Conservation (phyloP, 139 green algal species). For the Astrephomene gubernaculifera region DNA sequence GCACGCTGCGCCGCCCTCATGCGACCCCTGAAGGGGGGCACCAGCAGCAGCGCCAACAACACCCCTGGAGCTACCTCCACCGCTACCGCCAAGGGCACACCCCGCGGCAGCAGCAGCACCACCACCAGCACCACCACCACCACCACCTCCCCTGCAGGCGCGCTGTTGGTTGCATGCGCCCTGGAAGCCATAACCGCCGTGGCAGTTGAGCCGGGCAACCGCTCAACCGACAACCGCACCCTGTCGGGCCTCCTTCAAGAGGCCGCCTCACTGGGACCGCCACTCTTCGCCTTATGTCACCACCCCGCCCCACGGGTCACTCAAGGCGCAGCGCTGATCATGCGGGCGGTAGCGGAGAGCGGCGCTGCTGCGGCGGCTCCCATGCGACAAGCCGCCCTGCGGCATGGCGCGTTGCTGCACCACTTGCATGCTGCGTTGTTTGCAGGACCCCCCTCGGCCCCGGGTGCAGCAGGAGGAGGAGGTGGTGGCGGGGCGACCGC, state of each 20-base stretch:
- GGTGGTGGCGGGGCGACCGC: not conserved
- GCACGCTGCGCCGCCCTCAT: slow-evolving; percentile 32
- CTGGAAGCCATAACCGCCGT: slow-evolving; percentile 56
- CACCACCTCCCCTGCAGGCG: not conserved
- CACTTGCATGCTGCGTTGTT: slow-evolving; percentile 79
- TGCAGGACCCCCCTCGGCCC: slow-evolving; percentile 21
- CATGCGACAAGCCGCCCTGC: slow-evolving; percentile 86
- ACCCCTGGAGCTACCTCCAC: not conserved
- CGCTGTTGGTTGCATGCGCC: slow-evolving; percentile 35
- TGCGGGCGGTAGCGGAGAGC: slow-evolving; percentile 82
- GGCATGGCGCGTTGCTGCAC: slow-evolving; percentile 84
- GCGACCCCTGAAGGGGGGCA: slow-evolving; percentile 26
- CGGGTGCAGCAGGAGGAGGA: not conserved
- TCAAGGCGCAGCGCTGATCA: slow-evolving; percentile 78
- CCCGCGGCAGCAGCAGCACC: not conserved
- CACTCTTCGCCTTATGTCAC: slow-evolving; percentile 84
- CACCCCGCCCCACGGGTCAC: slow-evolving; percentile 76
- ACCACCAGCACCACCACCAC: not conserved
- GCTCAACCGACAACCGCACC: slow-evolving; percentile 72
- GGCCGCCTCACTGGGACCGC: slow-evolving; percentile 70
- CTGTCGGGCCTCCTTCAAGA: slow-evolving; percentile 64
- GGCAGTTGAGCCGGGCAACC: slow-evolving; percentile 40
- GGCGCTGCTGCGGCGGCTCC: slow-evolving; percentile 80
- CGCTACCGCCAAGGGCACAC: not conserved
- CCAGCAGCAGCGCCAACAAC: slow-evolving; percentile 47